phyloP scores from a whole-genome alignment of 2,329 filamentous ascomycete genomes.

The Colletotrichum chrysophilum region DNA sequence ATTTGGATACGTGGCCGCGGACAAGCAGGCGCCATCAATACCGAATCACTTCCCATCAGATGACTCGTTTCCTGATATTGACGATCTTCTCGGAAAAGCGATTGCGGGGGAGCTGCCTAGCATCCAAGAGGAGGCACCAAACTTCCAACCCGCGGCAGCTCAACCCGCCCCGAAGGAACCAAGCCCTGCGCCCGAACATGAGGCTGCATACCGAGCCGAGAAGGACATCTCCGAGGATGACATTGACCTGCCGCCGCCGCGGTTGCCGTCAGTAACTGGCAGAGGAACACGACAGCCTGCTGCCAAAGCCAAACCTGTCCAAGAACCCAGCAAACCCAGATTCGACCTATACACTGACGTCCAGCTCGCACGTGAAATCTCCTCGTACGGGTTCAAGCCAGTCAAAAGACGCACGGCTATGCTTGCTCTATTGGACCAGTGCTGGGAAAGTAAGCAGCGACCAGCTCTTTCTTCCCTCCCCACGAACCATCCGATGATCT shows the following conservation, averaged over 20 bases:
- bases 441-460: constrained; percentile 66
- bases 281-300: neutral
- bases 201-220: neutral
- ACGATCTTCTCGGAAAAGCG: neutral
- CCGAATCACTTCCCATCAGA: neutral
- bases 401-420: constrained; percentile 72
- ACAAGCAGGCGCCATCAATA: neutral
- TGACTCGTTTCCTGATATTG: constrained; percentile 14
- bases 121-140: neutral
- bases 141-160: neutral
- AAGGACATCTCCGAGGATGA: neutral
- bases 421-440: constrained; percentile 72
- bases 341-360: constrained; percentile 67
- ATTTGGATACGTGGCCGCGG: constrained; percentile 38
- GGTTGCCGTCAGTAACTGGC: neutral
- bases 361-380: constrained; percentile 66
- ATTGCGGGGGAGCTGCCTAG: neutral
- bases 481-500: constrained; percentile 8
- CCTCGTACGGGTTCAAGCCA: constrained; percentile 74
- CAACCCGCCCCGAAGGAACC: neutral
- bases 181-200: neutral
- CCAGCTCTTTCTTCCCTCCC: constrained; percentile 27
- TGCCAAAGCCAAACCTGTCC: neutral
- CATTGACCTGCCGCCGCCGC: neutral
- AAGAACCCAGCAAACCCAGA: constrained; percentile 47